A percentile compares a stretch with the other conserved stretches of the same genome.
Conservation (phyloP, 2,329 filamentous ascomycete species). For the Emmonsia crescens region DNA sequence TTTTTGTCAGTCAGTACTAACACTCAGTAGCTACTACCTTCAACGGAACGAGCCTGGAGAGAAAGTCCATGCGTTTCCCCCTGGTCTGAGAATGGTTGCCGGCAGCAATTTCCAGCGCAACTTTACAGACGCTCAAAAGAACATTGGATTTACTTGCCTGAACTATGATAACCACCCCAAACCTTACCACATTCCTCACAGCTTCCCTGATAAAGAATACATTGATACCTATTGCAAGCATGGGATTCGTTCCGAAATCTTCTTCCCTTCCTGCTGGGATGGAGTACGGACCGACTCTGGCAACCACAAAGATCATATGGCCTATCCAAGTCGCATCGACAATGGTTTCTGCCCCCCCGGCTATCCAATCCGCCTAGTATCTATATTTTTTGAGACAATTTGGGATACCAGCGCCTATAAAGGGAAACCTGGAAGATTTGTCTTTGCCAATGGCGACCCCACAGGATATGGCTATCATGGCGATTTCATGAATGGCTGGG, state of each 20-base stretch:
- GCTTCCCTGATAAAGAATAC: constrained; percentile 8
- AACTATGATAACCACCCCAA: constrained; percentile 38
- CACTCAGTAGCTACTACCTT: background rate
- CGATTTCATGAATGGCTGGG: constrained; percentile 44
- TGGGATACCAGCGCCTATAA: constrained; percentile 44
- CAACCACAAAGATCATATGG: constrained; percentile 27
- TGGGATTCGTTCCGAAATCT: constrained; percentile 24
- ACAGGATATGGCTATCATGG: constrained; percentile 46
- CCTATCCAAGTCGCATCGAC: constrained; percentile 28
- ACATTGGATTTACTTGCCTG: constrained; percentile 48
- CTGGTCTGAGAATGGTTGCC: constrained; percentile 17
- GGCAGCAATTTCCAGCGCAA: constrained; percentile 14
- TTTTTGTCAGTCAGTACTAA: background rate
- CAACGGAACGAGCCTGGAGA: background rate
- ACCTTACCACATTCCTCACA: constrained; percentile 54
- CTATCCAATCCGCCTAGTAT: constrained; percentile 46
- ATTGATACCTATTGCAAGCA: background rate
- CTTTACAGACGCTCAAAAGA: constrained; percentile 27
- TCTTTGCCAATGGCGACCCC: constrained; percentile 39
- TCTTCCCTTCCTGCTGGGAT: constrained; percentile 31
- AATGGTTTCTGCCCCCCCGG: constrained; percentile 24
- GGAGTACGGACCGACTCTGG: constrained; percentile 23
- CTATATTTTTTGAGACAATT: constrained; percentile 50
- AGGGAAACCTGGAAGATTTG: constrained; percentile 31
- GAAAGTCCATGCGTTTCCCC: constrained; percentile 12